phyloP scores from a whole-genome alignment of 1,284 basidiomycete species.

The Hortiboletus rubellus region DNA sequence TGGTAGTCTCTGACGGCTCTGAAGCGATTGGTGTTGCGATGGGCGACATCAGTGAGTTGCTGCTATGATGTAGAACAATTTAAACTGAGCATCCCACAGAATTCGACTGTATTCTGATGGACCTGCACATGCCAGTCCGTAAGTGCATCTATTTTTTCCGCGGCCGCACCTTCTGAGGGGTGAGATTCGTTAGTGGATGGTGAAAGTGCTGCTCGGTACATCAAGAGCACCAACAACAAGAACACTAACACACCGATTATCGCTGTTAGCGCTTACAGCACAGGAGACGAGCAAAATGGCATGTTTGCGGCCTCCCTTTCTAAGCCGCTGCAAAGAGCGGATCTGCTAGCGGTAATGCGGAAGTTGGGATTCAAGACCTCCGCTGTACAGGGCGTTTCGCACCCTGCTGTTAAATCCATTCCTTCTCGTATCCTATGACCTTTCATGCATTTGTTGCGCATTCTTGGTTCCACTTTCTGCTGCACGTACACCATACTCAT shows the following conservation, averaged over 20 bases:
- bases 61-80: neutral
- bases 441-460: slow-evolving; percentile 23
- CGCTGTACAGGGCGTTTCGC: slow-evolving; percentile 59
- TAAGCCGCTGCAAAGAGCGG: slow-evolving; percentile 87
- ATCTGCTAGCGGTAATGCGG: slow-evolving; percentile 77
- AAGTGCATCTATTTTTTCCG: slow-evolving; percentile 38
- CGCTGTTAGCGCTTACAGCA: slow-evolving; percentile 84
- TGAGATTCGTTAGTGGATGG: slow-evolving; percentile 66
- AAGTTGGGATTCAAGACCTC: slow-evolving; percentile 87
- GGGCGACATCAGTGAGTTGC: slow-evolving; percentile 86
- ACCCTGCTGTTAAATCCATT: slow-evolving; percentile 48
- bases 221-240: slow-evolving; percentile 92
- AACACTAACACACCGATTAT: slow-evolving; percentile 90
- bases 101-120: slow-evolving; percentile 89
- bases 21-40: slow-evolving; percentile 96
- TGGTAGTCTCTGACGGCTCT: slow-evolving; percentile 93
- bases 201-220: slow-evolving; percentile 89
- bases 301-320: slow-evolving; percentile 84
- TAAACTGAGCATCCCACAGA: slow-evolving; percentile 46
- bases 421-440: slow-evolving; percentile 39
- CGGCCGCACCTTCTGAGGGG: neutral
- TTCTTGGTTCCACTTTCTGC: slow-evolving; percentile 35
- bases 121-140: slow-evolving; percentile 87
- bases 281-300: slow-evolving; percentile 68
- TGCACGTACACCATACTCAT: slow-evolving; percentile 37